phyloP scores from a whole-genome alignment of 2,329 filamentous ascomycete genomes.

The Laburnicola sp. region DNA sequence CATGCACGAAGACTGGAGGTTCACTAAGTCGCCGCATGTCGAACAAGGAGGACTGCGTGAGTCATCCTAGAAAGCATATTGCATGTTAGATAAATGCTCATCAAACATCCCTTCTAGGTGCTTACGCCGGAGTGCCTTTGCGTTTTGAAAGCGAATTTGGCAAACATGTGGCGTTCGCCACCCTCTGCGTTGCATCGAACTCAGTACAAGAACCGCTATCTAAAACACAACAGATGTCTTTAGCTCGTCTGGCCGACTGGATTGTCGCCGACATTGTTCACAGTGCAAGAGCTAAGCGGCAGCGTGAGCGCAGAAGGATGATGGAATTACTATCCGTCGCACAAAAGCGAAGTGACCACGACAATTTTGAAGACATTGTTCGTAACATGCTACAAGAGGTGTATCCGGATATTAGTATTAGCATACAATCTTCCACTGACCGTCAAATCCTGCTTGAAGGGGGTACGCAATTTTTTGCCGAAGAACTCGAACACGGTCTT shows the following conservation, averaged over 20 bases:
- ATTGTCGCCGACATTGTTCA: conserved; percentile 49
- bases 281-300: conserved; percentile 44
- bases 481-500: conserved; percentile 44
- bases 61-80: neutral
- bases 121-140: conserved; percentile 49
- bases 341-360: conserved; percentile 24
- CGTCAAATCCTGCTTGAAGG: conserved; percentile 31
- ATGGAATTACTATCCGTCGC: conserved; percentile 38
- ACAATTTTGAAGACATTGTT: conserved; percentile 29
- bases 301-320: conserved; percentile 47
- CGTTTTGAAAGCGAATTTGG: conserved; percentile 48
- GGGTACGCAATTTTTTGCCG: conserved; percentile 29
- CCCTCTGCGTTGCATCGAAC: conserved; percentile 49
- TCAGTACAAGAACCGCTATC: conserved; percentile 39
- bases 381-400: conserved; percentile 34
- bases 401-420: conserved; percentile 43
- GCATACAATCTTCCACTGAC: conserved; percentile 30
- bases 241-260: conserved; percentile 46
- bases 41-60: conserved; percentile 44
- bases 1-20: conserved; percentile 52
- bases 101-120: conserved; percentile 8
- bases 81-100: neutral
- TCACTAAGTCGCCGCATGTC: conserved; percentile 47
- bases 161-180: conserved; percentile 48
- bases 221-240: conserved; percentile 33